Conservation (phyloP, 768 basidiomycete genomes). For the Obba rivulosa region DNA sequence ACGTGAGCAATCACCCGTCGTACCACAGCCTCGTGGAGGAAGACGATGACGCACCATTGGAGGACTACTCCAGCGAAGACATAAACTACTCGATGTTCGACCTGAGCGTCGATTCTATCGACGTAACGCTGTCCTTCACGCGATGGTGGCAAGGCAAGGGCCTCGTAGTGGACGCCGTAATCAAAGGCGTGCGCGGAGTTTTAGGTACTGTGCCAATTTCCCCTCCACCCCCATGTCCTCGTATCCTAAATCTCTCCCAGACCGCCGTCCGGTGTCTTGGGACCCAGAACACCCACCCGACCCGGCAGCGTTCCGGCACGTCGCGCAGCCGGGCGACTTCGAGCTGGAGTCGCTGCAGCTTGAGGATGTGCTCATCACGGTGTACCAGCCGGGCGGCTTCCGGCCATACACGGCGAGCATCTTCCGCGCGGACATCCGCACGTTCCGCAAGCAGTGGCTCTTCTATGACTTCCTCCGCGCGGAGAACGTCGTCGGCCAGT, state of each 20-base stretch:
- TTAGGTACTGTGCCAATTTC: constrained; percentile 46
- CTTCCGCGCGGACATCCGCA: constrained; percentile 84
- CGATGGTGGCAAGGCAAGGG: constrained; percentile 97
- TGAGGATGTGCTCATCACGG: constrained; percentile 89
- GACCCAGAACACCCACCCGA: constrained; percentile 78
- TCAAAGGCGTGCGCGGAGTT: constrained; percentile 92
- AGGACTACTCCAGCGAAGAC: constrained; percentile 43
- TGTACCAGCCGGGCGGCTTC: constrained; percentile 91
- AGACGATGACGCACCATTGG: constrained; percentile 33
- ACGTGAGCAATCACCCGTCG: constrained; percentile 71
- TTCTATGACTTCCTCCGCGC: constrained; percentile 91
- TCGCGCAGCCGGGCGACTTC: constrained; percentile 77
- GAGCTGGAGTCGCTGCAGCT: constrained; percentile 85
- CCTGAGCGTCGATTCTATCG: constrained; percentile 88
- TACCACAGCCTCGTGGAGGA: constrained; percentile 61
- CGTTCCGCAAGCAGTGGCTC: constrained; percentile 87
- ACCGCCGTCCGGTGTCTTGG: constrained; percentile 83
- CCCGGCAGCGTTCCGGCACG: constrained; percentile 77
- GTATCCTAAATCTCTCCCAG: constrained; percentile 21
- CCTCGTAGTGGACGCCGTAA: constrained; percentile 81
- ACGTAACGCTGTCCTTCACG: constrained; percentile 87
- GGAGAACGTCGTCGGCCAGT: constrained; percentile 94
- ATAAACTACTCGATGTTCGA: constrained; percentile 88
- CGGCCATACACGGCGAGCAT: constrained; percentile 90
- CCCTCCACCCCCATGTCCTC: too few species aligned